phyloP scores from a whole-genome alignment of 805 yeast species.

The Wickerhamiella nectarea region DNA sequence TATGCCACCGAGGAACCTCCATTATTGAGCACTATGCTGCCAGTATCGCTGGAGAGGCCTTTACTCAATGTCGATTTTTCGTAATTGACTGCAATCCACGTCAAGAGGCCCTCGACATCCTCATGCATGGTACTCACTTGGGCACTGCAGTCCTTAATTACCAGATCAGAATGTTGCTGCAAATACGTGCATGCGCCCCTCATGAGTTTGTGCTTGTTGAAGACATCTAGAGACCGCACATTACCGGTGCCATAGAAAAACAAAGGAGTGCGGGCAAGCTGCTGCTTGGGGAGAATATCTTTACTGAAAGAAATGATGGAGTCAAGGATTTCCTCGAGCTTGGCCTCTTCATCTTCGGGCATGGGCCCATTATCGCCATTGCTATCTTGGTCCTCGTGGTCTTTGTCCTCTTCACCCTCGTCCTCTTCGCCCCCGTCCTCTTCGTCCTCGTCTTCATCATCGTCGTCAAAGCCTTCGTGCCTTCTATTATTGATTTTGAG shows the following conservation, averaged over 20 bases:
- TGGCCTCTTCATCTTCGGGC: constrained; percentile 37
- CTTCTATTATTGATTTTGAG: constrained; percentile 18
- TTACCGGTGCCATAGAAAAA: constrained; percentile 63
- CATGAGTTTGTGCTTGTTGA: constrained; percentile 34
- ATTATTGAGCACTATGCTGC: constrained; percentile 18
- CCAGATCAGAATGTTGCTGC: constrained; percentile 35
- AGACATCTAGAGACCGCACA: constrained; percentile 41
- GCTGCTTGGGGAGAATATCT: constrained; percentile 43
- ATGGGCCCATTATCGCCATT: constrained; percentile 12
- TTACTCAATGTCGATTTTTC: constrained; percentile 33
- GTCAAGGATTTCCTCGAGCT: constrained; percentile 27
- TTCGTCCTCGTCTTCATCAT: background rate
- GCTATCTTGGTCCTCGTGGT: constrained; percentile 13
- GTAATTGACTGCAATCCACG: constrained; percentile 53
- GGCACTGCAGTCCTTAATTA: constrained; percentile 44
- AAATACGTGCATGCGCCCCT: constrained; percentile 39
- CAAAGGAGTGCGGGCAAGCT: constrained; percentile 49
- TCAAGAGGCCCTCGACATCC: constrained; percentile 50
- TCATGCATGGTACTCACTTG: constrained; percentile 53
- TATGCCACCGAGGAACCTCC: constrained; percentile 8
- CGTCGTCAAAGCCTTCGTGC: background rate
- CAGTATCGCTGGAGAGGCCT: constrained; percentile 31
- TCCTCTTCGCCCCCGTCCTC: background rate
- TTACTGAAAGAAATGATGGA: constrained; percentile 36
- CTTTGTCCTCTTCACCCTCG: constrained; percentile 2